These are phyloP conservation scores for Mortierella sp. DNA, from an alignment of 371 early-diverging fungal genomes.

Conservation along the genomic window DNA sequence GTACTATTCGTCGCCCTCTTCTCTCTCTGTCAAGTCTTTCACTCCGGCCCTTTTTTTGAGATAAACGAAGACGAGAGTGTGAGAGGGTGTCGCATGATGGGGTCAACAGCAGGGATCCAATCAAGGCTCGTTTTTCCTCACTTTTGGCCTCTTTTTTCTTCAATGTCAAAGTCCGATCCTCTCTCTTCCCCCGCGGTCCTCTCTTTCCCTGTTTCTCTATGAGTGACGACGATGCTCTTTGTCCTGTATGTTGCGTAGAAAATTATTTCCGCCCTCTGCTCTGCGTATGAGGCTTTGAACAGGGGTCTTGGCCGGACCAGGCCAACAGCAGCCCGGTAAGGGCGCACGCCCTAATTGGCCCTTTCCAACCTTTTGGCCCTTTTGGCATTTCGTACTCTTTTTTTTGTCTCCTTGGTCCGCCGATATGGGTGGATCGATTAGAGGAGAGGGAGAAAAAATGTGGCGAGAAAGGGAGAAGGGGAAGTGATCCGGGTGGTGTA, in stretches of 20 bases:
- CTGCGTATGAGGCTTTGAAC: background rate
- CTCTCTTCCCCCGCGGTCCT: background rate
- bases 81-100: slow-evolving; percentile 12
- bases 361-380: slow-evolving; percentile 22
- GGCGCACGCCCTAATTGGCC: background rate
- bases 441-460: background rate
- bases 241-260: background rate
- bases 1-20: background rate
- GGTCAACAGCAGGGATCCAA: slow-evolving; percentile 1
- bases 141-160: slow-evolving; percentile 4
- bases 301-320: background rate
- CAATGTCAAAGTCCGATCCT: slow-evolving; percentile 9
- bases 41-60: background rate
- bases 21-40: background rate
- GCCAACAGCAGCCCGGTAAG: background rate
- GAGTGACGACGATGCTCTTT: background rate
- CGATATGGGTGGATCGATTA: background rate
- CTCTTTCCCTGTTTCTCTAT: background rate
- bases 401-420: background rate
- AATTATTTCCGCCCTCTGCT: background rate
- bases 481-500: background rate
- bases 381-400: slow-evolving; percentile 20
- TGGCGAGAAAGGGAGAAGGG: background rate
- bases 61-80: background rate
- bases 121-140: background rate